These are phyloP conservation scores for Thielaviopsis punctulata DNA, from an alignment of 2,329 filamentous ascomycete species.

Conservation along the genomic window DNA sequence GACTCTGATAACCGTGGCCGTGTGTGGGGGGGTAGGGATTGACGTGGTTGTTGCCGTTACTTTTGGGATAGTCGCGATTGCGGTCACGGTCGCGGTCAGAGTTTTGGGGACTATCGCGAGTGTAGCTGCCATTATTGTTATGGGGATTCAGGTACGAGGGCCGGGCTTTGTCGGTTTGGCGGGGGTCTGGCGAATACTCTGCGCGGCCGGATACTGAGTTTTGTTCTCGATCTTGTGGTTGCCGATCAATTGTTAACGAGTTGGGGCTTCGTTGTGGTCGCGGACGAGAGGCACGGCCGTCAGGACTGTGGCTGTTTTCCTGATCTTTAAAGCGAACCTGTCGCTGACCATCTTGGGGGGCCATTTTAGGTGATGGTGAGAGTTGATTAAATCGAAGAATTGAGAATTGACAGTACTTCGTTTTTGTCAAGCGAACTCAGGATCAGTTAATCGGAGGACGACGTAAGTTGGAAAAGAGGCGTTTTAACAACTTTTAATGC, in stretches of 20 bases:
- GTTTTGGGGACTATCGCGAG: not conserved
- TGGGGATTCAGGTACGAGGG: conserved; percentile 1
- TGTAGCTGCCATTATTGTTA: not conserved
- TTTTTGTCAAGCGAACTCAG: too few relatives aligned
- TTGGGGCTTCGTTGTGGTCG: not conserved
- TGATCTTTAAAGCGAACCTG: conserved; percentile 5
- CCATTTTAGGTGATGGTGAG: not conserved
- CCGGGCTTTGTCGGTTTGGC: conserved; percentile 3
- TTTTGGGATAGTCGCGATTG: not conserved
- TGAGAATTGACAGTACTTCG: not conserved
- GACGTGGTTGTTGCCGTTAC: not conserved
- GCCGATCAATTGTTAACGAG: not conserved
- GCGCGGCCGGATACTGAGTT: not conserved
- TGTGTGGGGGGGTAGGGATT: not conserved
- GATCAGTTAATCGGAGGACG: too few relatives aligned
- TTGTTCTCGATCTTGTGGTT: conserved; percentile 1
- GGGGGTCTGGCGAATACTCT: conserved; percentile 4
- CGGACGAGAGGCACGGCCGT: not conserved
- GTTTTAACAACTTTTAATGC: too few relatives aligned
- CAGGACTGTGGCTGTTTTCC: not conserved
- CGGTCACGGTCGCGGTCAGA: not conserved
- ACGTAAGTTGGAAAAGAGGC: too few relatives aligned
- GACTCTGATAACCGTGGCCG: not conserved
- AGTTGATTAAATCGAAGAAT: not conserved
- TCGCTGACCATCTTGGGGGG: not conserved